Conservation (phyloP, 192 early-diverging fungal genomes). For the Endogone sp. region DNA sequence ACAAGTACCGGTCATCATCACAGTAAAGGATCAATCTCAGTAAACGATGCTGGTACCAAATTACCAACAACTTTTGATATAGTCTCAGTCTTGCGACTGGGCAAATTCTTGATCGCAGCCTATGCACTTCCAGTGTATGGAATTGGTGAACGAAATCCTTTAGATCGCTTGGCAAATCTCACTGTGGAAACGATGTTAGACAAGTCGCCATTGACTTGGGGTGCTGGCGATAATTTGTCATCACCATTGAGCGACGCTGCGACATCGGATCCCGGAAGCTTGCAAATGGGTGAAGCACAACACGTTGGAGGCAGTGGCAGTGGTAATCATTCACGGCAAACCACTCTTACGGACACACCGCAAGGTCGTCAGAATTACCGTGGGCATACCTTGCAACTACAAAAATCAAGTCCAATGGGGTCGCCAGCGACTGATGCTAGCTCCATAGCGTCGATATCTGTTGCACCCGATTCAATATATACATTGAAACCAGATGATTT, state of each 20-base stretch:
- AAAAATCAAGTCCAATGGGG: neutral
- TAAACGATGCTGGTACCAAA: neutral
- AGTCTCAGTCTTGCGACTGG: constrained; percentile 17
- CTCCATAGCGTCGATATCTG: neutral
- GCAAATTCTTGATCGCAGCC: constrained; percentile 21
- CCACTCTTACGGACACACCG: neutral
- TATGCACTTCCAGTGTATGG: constrained; percentile 21
- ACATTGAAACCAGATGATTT: constrained; percentile 9
- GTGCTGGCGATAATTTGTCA: neutral
- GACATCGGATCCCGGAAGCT: neutral
- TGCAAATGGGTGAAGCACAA: neutral
- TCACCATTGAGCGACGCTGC: neutral
- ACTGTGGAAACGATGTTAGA: neutral
- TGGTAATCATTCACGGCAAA: neutral
- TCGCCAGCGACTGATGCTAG: neutral
- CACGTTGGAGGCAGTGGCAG: neutral
- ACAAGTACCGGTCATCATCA: no score
- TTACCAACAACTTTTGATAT: constrained; percentile 21
- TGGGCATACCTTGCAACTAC: neutral
- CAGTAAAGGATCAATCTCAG: neutral
- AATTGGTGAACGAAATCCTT: neutral
- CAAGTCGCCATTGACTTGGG: neutral
- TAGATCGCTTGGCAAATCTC: neutral
- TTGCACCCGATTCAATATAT: neutral
- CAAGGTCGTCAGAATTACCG: neutral